Evolutionary conservation across 2,329 filamentous ascomycete genomes (phyloP).

Genomic region (Cladophialophora psammophila): DNA sequence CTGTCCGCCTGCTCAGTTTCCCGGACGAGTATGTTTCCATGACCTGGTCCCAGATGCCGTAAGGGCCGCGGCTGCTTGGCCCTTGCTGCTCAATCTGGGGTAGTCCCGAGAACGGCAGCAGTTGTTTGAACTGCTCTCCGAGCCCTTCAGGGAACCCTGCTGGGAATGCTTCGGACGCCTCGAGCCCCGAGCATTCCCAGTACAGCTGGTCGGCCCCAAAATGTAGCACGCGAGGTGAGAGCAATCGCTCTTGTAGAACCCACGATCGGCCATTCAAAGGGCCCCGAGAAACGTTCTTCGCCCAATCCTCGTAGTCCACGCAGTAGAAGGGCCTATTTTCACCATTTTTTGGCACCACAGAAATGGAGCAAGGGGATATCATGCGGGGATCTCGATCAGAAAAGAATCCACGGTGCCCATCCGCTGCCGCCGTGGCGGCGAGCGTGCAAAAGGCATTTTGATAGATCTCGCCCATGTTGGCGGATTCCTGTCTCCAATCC

Average conservation of each 20-base stretch:
- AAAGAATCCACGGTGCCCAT: slow-evolving; percentile 7
- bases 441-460: slow-evolving; percentile 20
- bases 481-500: slow-evolving; percentile 36
- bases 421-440: slow-evolving; percentile 16
- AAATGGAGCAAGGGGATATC: not conserved
- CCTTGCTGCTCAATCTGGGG: not conserved
- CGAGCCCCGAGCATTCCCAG: slow-evolving; percentile 28
- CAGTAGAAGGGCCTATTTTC: slow-evolving; percentile 5
- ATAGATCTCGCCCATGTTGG: slow-evolving; percentile 33
- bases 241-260: slow-evolving; percentile 32
- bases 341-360: not conserved
- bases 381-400: not conserved
- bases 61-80: not conserved
- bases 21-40: slow-evolving; percentile 23
- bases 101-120: slow-evolving; percentile 12
- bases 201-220: slow-evolving; percentile 27
- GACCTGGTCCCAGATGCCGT: slow-evolving; percentile 11
- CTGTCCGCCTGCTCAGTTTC: slow-evolving; percentile 13
- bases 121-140: slow-evolving; percentile 13
- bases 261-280: slow-evolving; percentile 28
- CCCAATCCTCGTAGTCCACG: slow-evolving; percentile 13
- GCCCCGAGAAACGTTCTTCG: not conserved
- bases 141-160: slow-evolving; percentile 11
- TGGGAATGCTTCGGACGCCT: slow-evolving; percentile 26
- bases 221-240: slow-evolving; percentile 30